phyloP scores from a whole-genome alignment of 768 basidiomycete species.

The Podaxis pistillaris region DNA sequence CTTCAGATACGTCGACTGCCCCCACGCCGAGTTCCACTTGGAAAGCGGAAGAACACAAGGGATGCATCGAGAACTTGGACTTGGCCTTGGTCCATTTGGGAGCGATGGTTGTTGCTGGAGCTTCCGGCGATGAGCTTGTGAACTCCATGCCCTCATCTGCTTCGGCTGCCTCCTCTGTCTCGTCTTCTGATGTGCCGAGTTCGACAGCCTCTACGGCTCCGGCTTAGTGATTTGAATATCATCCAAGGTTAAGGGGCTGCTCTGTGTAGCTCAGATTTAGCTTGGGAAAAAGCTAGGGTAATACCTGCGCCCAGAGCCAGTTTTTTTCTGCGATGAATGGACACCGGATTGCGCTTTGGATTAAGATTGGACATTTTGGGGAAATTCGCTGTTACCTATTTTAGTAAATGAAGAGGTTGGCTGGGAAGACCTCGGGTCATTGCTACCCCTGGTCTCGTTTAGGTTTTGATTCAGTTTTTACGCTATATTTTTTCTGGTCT shows the following conservation, averaged over 20 bases:
- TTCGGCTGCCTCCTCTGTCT: neutral
- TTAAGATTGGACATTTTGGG: neutral
- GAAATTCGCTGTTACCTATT: neutral
- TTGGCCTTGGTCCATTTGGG: slow-evolving; percentile 7
- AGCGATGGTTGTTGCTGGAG: slow-evolving; percentile 6
- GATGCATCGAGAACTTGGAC: slow-evolving; percentile 6
- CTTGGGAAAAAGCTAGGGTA: neutral
- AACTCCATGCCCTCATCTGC: neutral
- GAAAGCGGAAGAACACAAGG: slow-evolving; percentile 2
- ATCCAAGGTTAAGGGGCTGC: neutral
- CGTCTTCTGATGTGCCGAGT: neutral
- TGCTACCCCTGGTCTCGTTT: neutral
- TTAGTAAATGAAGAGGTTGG: neutral
- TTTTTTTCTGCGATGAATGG: neutral
- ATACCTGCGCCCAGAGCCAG: neutral
- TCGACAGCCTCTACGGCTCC: neutral
- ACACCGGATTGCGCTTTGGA: neutral
- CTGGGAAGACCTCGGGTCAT: neutral
- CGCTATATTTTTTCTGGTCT: neutral
- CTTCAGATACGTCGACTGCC: neutral
- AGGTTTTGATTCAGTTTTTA: neutral
- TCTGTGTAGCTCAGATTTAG: neutral
- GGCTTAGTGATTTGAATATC: neutral
- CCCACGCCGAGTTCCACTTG: slow-evolving; percentile 15
- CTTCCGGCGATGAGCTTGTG: neutral